Percentiles rank a stretch among this genome's conserved stretches.
Conservation (phyloP, 1,284 basidiomycete genomes). For the Amylostereum areolatum region DNA sequence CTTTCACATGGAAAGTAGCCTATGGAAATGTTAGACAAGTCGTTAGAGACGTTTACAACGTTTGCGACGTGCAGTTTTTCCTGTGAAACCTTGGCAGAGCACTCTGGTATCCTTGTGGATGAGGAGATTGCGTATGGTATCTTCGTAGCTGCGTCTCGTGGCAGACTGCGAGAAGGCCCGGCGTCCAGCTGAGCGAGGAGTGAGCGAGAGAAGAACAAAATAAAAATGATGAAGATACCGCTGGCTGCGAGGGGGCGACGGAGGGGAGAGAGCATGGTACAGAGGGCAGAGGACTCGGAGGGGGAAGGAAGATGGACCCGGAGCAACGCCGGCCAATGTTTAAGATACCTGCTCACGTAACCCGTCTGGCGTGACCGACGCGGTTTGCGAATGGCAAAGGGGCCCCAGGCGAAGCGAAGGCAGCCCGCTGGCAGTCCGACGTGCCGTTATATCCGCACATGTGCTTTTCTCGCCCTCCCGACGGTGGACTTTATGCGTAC, state of each 20-base stretch:
- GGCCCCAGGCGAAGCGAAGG: too few relatives aligned
- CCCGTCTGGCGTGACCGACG: too few relatives aligned
- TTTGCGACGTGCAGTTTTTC: slow-evolving; percentile 78
- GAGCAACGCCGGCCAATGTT: too few relatives aligned
- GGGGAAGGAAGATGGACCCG: background rate
- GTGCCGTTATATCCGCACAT: too few relatives aligned
- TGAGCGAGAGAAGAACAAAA: slow-evolving; percentile 3
- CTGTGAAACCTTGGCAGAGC: slow-evolving; percentile 90
- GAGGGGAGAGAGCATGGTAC: slow-evolving; percentile 44
- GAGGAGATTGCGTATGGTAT: slow-evolving; percentile 87
- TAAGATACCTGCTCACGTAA: too few relatives aligned
- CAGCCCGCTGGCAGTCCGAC: too few relatives aligned
- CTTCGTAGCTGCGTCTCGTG: slow-evolving; percentile 72
- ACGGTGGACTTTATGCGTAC: too few relatives aligned
- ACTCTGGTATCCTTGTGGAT: slow-evolving; percentile 96
- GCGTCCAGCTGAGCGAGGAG: slow-evolving; percentile 45
- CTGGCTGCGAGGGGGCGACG: slow-evolving; percentile 47
- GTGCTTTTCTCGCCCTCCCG: too few relatives aligned
- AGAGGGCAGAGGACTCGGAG: background rate
- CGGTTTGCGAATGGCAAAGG: too few relatives aligned
- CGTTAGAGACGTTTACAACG: background rate
- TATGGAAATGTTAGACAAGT: slow-evolving; percentile 25
- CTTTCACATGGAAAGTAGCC: slow-evolving; percentile 97
- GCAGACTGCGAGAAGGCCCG: slow-evolving; percentile 77
- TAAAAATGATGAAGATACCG: slow-evolving; percentile 32